Conservation (phyloP, 2,329 filamentous ascomycete genomes). For the Apiospora kogelbergensis region DNA sequence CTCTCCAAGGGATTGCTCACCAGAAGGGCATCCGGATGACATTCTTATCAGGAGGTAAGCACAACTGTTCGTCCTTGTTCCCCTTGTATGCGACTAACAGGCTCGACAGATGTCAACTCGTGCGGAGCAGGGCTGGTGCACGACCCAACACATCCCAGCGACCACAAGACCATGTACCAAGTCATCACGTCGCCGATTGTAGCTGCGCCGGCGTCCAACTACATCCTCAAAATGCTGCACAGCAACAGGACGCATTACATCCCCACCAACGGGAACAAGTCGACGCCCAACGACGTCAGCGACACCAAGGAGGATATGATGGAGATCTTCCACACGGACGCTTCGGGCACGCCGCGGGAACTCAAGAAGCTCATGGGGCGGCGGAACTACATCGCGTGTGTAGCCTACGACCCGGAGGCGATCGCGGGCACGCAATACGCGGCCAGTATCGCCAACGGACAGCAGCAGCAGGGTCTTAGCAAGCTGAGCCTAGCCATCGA, state of each 20-base stretch:
- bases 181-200: conserved; percentile 92
- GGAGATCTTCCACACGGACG: conserved; percentile 97
- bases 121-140: conserved; percentile 92
- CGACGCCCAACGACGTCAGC: conserved; percentile 65
- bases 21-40: conserved; percentile 97
- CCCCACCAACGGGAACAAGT: conserved; percentile 79
- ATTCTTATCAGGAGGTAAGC: conserved; percentile 82
- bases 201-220: conserved; percentile 79
- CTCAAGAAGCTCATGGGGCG: conserved; percentile 90
- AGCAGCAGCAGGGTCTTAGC: conserved; percentile 47
- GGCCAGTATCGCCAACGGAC: conserved; percentile 27
- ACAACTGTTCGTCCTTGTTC: background rate
- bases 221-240: conserved; percentile 93
- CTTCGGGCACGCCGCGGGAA: conserved; percentile 78
- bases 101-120: conserved; percentile 70
- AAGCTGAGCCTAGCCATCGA: conserved; percentile 89
- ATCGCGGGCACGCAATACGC: conserved; percentile 42
- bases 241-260: conserved; percentile 91
- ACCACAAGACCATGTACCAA: conserved; percentile 99
- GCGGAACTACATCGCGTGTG: conserved; percentile 87
- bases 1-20: conserved; percentile 90
- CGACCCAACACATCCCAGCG: conserved; percentile 84
- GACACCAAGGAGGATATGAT: conserved; percentile 99
- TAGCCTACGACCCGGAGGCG: conserved; percentile 90
- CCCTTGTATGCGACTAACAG: conserved; percentile 18